A percentile compares a stretch with the other conserved stretches of the same genome.
phyloP scores from a whole-genome alignment of 1,284 basidiomycete species.

The Trichosporon coremiiforme region DNA sequence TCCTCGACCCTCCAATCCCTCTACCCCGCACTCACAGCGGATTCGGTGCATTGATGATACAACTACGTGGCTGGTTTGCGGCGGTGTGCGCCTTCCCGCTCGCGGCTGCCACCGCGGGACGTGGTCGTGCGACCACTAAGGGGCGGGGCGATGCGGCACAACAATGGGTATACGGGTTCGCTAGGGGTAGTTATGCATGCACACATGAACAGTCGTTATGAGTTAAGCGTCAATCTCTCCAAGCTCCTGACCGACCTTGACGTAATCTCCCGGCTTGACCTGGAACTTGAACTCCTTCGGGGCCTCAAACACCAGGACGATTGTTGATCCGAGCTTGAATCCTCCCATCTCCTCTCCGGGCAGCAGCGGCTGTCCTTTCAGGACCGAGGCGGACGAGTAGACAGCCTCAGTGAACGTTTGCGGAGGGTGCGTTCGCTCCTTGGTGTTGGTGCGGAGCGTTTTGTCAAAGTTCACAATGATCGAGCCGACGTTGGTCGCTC shows the following conservation, averaged over 20 bases:
- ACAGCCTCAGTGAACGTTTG: conserved; percentile 92
- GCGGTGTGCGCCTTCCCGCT: neutral
- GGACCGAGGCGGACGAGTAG: conserved; percentile 77
- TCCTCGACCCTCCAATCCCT: neutral
- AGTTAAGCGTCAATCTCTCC: conserved; percentile 20
- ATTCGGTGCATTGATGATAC: neutral
- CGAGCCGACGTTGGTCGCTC: conserved; percentile 96
- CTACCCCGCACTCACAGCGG: neutral
- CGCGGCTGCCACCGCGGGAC: neutral
- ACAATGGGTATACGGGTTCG: neutral
- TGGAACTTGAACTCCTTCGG: conserved; percentile 79
- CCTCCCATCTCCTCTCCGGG: conserved; percentile 96
- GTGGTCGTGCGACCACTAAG: neutral
- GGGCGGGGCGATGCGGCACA: neutral
- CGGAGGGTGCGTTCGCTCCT: conserved; percentile 67
- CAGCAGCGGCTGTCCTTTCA: conserved; percentile 84
- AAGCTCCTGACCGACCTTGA: conserved; percentile 78
- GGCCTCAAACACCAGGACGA: conserved; percentile 96
- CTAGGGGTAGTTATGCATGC: conserved; percentile 14
- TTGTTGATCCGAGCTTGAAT: conserved; percentile 91
- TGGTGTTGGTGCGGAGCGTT: conserved; percentile 81
- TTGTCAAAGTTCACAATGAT: conserved; percentile 97
- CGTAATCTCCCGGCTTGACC: conserved; percentile 78
- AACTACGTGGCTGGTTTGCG: neutral
- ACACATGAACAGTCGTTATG: conserved; percentile 19